These are phyloP conservation scores for Lupinus albus DNA, from an alignment of 306 rosid species.

Conservation along the genomic window DNA sequence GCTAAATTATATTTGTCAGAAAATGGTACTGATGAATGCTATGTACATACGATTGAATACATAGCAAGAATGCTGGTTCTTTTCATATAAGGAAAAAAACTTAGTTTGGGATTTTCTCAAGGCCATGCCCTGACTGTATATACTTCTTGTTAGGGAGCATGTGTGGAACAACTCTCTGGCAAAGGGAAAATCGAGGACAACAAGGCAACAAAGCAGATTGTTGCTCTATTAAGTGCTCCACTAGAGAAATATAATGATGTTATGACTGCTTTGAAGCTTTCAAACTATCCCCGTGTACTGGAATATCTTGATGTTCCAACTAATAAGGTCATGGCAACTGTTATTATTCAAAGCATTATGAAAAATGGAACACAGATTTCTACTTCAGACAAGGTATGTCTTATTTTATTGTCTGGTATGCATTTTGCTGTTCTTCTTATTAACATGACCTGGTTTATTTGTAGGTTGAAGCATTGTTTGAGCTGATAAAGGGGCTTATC, in stretches of 20 bases:
- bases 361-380: conserved; percentile 82
- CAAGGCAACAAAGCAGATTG: conserved; percentile 90
- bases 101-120: conserved; percentile 10
- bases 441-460: conserved; percentile 42
- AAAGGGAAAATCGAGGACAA: conserved; percentile 90
- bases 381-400: conserved; percentile 78
- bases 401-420: conserved; percentile 35
- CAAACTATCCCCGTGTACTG: conserved; percentile 91
- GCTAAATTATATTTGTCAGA: conserved; percentile 30
- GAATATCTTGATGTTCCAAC: conserved; percentile 89
- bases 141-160: conserved; percentile 72
- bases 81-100: conserved; percentile 28
- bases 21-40: conserved; percentile 26
- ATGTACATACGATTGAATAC: conserved; percentile 15
- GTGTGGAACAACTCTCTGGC: conserved; percentile 87
- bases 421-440: conserved; percentile 41
- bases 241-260: conserved; percentile 95
- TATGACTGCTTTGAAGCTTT: conserved; percentile 89
- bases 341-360: conserved; percentile 95
- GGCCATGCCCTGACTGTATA: conserved; percentile 13
- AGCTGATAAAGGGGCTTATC: conserved; percentile 88
- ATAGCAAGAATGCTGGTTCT: conserved; percentile 29
- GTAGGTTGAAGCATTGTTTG: conserved; percentile 94
- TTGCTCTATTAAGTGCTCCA: conserved; percentile 96
- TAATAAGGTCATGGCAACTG: conserved; percentile 93